Conservation (phyloP, 306 rosid species). For the Corylus americana region DNA sequence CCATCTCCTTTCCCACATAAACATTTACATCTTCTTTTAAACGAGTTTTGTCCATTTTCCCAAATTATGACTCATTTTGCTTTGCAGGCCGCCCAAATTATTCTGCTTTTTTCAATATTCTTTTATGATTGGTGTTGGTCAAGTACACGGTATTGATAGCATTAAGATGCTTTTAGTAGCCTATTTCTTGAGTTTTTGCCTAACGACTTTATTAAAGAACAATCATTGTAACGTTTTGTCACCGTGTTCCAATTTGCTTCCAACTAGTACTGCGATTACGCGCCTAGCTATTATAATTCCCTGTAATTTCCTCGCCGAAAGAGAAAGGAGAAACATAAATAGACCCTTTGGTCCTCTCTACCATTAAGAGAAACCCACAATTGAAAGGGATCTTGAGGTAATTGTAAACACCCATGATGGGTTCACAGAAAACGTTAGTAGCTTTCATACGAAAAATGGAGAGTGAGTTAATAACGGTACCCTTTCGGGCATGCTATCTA, state of each 20-base stretch:
- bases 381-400: no score
- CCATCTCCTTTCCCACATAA: background rate
- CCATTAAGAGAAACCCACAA: no score
- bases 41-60: background rate
- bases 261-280: background rate
- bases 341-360: no score
- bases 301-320: no score
- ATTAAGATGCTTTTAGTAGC: background rate
- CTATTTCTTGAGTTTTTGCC: background rate
- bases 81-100: constrained; percentile 10
- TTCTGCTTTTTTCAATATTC: background rate
- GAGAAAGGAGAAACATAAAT: no score
- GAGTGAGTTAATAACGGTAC: no score
- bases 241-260: background rate
- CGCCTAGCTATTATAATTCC: background rate
- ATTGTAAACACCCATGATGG: no score
- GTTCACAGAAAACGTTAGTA: no score
- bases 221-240: background rate
- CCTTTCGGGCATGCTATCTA: no score
- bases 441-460: no score
- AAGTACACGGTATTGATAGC: background rate
- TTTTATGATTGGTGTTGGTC: background rate
- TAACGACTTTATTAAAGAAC: background rate
- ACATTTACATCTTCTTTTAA: background rate
- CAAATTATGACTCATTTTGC: background rate